phyloP scores from a whole-genome alignment of 108 stramenopile species.

The Mayamaea pseudoterrestris region DNA sequence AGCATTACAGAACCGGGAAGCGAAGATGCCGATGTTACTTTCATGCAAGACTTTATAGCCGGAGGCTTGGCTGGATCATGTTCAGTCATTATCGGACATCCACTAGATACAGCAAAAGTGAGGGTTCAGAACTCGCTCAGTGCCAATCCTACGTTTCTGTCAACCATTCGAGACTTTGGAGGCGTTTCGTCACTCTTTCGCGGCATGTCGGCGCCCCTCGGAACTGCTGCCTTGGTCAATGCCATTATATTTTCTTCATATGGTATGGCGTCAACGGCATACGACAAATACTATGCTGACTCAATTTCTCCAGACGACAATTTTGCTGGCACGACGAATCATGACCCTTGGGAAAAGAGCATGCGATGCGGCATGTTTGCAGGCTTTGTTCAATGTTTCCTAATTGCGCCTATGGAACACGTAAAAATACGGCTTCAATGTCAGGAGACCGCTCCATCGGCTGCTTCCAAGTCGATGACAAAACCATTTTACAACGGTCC shows the following conservation, averaged over 20 bases:
- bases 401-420: slow-evolving; percentile 82
- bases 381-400: slow-evolving; percentile 71
- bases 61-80: slow-evolving; percentile 78
- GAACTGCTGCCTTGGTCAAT: slow-evolving; percentile 72
- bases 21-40: slow-evolving; percentile 33
- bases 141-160: too few relatives aligned
- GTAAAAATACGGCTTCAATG: slow-evolving; percentile 89
- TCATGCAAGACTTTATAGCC: slow-evolving; percentile 72
- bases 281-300: slow-evolving; percentile 32
- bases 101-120: slow-evolving; percentile 90
- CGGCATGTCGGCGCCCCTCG: slow-evolving; percentile 75
- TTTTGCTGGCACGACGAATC: neutral
- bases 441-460: slow-evolving; percentile 20
- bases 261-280: slow-evolving; percentile 53
- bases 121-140: slow-evolving; percentile 21
- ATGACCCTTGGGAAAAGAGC: slow-evolving; percentile 26
- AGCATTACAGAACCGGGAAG: neutral
- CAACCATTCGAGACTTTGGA: slow-evolving; percentile 15
- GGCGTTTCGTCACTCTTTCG: slow-evolving; percentile 69
- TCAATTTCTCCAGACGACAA: slow-evolving; percentile 5
- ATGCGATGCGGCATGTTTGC: slow-evolving; percentile 79
- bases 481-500: slow-evolving; percentile 33
- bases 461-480: slow-evolving; percentile 11
- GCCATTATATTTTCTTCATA: slow-evolving; percentile 83
- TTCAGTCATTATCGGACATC: slow-evolving; percentile 79